phyloP scores from a whole-genome alignment of 805 yeast species.

The Candida railenensis region DNA sequence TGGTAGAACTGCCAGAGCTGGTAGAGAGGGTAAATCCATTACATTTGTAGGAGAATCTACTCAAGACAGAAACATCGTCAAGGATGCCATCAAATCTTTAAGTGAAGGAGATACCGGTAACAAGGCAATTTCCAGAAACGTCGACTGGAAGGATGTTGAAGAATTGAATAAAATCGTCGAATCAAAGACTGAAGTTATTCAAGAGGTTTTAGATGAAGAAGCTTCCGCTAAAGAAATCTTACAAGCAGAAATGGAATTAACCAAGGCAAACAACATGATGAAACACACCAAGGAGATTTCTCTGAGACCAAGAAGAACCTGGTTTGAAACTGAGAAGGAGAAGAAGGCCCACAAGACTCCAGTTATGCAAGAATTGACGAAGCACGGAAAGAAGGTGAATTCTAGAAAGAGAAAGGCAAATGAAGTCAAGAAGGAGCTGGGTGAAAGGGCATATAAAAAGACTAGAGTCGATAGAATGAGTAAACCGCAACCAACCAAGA shows the following conservation, averaged over 20 bases:
- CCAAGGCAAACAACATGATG: slow-evolving; percentile 80
- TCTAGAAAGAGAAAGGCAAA: slow-evolving; percentile 70
- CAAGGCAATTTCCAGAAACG: slow-evolving; percentile 82
- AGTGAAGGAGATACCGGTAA: slow-evolving; percentile 31
- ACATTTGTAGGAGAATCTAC: slow-evolving; percentile 91
- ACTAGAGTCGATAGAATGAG: slow-evolving; percentile 67
- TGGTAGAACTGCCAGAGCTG: slow-evolving; percentile 99
- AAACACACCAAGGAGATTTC: slow-evolving; percentile 79
- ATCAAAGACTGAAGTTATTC: slow-evolving; percentile 56
- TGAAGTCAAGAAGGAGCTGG: slow-evolving; percentile 55
- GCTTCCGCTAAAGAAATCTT: slow-evolving; percentile 82
- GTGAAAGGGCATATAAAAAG: slow-evolving; percentile 68
- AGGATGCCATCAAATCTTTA: slow-evolving; percentile 76
- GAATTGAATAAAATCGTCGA: slow-evolving; percentile 60
- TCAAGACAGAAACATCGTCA: slow-evolving; percentile 88
- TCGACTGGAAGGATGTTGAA: slow-evolving; percentile 88
- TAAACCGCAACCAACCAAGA: slow-evolving; percentile 32
- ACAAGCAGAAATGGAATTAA: slow-evolving; percentile 87
- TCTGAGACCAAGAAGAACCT: slow-evolving; percentile 91
- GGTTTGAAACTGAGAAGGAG: slow-evolving; percentile 77
- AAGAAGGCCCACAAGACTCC: slow-evolving; percentile 43
- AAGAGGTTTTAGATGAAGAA: slow-evolving; percentile 84
- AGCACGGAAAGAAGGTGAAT: slow-evolving; percentile 56
- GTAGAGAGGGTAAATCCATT: slow-evolving; percentile 90
- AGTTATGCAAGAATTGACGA: slow-evolving; percentile 39